Conservation (phyloP, 768 basidiomycete species). For the Suillus ampliporus region DNA sequence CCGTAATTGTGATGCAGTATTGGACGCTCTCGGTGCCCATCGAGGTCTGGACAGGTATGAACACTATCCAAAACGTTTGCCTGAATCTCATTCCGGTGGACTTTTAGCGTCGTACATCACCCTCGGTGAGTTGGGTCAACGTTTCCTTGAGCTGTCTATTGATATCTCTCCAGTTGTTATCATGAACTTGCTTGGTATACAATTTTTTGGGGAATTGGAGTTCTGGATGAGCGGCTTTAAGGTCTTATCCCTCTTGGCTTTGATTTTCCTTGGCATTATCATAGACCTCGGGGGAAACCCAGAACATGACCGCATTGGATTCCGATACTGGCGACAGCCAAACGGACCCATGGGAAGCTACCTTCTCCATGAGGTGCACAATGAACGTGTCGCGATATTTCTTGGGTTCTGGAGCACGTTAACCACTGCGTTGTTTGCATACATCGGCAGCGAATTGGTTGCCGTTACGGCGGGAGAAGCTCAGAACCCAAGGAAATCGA, state of each 20-base stretch:
- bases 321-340: constrained; percentile 52
- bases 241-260: constrained; percentile 44
- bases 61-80: constrained; percentile 2
- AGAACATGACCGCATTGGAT: constrained; percentile 39
- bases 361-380: constrained; percentile 52
- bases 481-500: constrained; percentile 74
- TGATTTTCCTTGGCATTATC: constrained; percentile 42
- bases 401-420: constrained; percentile 75
- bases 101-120: constrained; percentile 58
- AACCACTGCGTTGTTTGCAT: constrained; percentile 75
- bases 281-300: constrained; percentile 64
- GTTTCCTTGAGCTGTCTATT: background rate
- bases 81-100: constrained; percentile 9
- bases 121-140: constrained; percentile 47
- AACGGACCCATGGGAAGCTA: constrained; percentile 64
- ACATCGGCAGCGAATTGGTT: constrained; percentile 78
- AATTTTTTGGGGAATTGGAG: constrained; percentile 74
- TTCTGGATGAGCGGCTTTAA: constrained; percentile 79
- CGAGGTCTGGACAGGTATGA: constrained; percentile 65
- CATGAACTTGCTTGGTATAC: constrained; percentile 67
- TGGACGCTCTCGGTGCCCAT: constrained; percentile 51
- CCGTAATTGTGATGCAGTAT: constrained; percentile 58
- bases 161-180: constrained; percentile 7
- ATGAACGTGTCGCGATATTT: constrained; percentile 57
- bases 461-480: constrained; percentile 66